Conservation (phyloP, 345 rosid species). For the Theobroma cacao region DNA sequence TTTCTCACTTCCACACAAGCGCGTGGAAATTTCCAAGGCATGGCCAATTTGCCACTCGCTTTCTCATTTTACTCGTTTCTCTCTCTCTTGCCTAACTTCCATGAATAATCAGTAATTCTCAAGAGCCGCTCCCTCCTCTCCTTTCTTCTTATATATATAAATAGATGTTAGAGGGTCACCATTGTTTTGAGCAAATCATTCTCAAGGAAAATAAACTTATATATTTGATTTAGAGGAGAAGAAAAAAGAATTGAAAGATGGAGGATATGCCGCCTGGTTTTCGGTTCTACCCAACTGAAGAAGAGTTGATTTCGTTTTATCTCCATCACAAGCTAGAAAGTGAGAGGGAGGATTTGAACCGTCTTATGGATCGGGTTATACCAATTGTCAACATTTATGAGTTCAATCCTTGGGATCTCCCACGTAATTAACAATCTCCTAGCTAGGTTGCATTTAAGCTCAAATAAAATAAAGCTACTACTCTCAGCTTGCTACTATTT, state of each 20-base stretch:
- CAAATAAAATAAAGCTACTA: not conserved
- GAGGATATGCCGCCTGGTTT: constrained; percentile 45
- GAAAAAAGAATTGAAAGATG: not conserved
- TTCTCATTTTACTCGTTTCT: not conserved
- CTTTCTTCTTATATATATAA: not conserved
- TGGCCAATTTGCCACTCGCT: not conserved
- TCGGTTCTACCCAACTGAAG: constrained; percentile 62
- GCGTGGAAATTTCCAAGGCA: not conserved
- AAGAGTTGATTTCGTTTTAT: constrained; percentile 49
- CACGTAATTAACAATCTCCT: constrained; percentile 19
- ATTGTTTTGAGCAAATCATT: not conserved
- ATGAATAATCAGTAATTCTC: not conserved
- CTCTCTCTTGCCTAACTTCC: not conserved
- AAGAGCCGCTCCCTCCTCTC: not conserved
- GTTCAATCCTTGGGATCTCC: constrained; percentile 44
- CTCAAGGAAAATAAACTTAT: not conserved
- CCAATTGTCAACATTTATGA: constrained; percentile 44
- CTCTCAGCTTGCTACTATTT: not conserved
- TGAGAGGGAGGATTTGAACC: constrained; percentile 27
- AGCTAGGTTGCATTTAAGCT: not conserved
- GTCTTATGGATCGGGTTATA: constrained; percentile 38
- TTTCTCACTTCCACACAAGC: not conserved
- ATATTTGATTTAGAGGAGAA: too few relatives aligned
- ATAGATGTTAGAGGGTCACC: not conserved
- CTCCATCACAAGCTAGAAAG: constrained; percentile 36